These are phyloP conservation scores for Rhynchosporium agropyri DNA, from an alignment of 2,329 filamentous ascomycete species.

Conservation along the genomic window DNA sequence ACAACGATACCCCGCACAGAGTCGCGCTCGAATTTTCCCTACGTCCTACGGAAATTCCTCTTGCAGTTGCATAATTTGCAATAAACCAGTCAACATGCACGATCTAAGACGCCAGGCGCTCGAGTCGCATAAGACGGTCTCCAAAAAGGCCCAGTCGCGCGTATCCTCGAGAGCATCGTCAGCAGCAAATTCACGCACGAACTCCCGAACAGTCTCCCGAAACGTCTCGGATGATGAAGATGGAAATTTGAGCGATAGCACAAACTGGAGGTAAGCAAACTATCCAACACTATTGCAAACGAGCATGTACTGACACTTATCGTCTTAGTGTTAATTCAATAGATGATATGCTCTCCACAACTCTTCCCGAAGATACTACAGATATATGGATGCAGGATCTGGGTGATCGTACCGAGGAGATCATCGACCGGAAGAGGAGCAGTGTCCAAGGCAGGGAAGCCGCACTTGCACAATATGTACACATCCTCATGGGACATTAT, in stretches of 20 bases:
- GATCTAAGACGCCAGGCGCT: conserved; percentile 56
- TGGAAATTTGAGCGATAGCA: conserved; percentile 54
- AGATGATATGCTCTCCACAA: conserved; percentile 50
- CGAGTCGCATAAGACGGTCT: conserved; percentile 61
- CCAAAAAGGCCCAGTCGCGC: conserved; percentile 56
- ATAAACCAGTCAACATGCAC: conserved; percentile 45
- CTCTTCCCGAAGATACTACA: conserved; percentile 53
- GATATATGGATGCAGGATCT: conserved; percentile 62
- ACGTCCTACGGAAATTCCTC: background rate
- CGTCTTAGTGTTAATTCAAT: conserved; percentile 47
- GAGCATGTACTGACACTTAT: conserved; percentile 14
- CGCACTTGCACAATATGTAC: conserved; percentile 58
- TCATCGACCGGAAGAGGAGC: conserved; percentile 69
- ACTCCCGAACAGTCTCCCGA: conserved; percentile 52
- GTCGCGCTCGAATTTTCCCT: conserved; percentile 12
- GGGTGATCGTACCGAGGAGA: conserved; percentile 60
- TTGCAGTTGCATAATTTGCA: background rate
- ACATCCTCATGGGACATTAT: conserved; percentile 63
- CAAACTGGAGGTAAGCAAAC: conserved; percentile 52
- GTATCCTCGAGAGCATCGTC: conserved; percentile 51
- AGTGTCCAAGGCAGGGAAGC: conserved; percentile 65
- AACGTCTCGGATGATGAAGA: conserved; percentile 59
- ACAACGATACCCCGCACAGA: conserved; percentile 30
- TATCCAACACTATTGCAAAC: conserved; percentile 4
- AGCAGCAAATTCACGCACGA: conserved; percentile 51